A percentile compares a stretch with the other conserved stretches of the same genome.
These are phyloP conservation scores for Pinus tabuliformis DNA, from an alignment of 75 land plant genomes.

Conservation along the genomic window DNA sequence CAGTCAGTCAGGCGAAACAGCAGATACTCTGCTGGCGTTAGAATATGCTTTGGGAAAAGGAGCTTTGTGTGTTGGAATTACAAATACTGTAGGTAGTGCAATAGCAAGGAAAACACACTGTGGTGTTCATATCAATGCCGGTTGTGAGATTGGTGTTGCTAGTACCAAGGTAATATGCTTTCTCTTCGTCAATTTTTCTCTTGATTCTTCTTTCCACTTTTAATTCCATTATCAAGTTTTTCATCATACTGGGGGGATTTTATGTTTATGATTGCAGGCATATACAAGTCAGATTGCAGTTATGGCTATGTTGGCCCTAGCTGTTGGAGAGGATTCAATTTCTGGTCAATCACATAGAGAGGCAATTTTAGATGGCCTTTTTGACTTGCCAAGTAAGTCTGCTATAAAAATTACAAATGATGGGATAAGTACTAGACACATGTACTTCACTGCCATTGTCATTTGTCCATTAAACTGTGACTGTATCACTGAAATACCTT, in stretches of 20 bases:
- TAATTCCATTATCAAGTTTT: not conserved
- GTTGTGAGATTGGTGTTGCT: conserved; percentile 96
- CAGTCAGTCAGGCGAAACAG: conserved; percentile 99
- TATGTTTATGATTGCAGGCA: conserved; percentile 45
- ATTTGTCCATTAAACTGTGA: not conserved
- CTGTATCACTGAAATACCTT: not conserved
- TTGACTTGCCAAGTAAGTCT: conserved; percentile 83
- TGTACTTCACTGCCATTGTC: not conserved
- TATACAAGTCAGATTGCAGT: conserved; percentile 98
- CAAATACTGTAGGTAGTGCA: conserved; percentile 98
- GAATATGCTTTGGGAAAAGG: conserved; percentile 89
- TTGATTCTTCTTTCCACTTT: not conserved
- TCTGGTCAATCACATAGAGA: conserved; percentile 76
- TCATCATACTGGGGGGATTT: not conserved
- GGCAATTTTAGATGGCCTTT: conserved; percentile 69
- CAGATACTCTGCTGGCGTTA: conserved; percentile 84
- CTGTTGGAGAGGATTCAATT: conserved; percentile 84
- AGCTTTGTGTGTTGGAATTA: conserved; percentile 96
- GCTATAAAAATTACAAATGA: not conserved
- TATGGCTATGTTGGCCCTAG: conserved; percentile 91
- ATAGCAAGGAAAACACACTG: conserved; percentile 92
- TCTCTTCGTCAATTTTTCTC: not conserved
- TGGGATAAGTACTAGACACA: not conserved
- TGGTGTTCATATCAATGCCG: conserved; percentile 98
- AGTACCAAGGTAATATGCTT: conserved; percentile 79